Evolutionary conservation across 305 asterid genomes (phyloP), one percentile per base, ranked within the genome.

Genomic region (Fraxinus albicans): DNA sequence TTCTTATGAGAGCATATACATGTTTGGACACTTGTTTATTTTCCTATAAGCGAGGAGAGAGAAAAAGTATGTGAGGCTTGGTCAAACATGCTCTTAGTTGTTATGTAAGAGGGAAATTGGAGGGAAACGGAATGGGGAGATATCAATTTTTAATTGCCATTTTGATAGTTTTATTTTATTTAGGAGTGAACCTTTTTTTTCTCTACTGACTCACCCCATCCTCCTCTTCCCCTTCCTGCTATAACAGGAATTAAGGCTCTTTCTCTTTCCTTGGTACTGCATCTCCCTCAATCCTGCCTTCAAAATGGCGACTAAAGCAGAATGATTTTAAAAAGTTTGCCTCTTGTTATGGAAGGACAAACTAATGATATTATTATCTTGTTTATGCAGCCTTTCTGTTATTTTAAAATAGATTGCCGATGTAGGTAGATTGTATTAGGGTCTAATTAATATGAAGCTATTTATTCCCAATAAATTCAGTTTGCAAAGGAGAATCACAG

Each of bases 291-390:
- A 74, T 58, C 23, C 63, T 17, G 15, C 35, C 75, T 3, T 31
- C 25, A 40, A 76, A 60, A 44, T 38, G 76, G 77, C 69, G 63
- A 69, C 80, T 77, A 75, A 75, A 82, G 85, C 31, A 25, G 29
- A 67, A 17, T 69, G 27, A 53, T 72, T 77, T 23, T 17, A 29
- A 53, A 73, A 63, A 21, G 25, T 23, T 35, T 55, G 27, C 73
- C 19, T 77, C 44, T 72, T 13, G 78, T 70, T 70, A n/a, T 70
- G 73, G 73, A 13, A 25, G 73, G 73, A 29, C 23, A 10, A 55
- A 33, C 60, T 36, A 15, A 73, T 38, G 35, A 50, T 47, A 3
- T 34, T 83, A 9, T 31, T 25, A 69, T 12, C 55, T 31, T 65
- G 44, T 53, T 78, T 25, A 29, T 35, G 53, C 73, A 23, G 36